Base-by-base conservation (phyloP, 2,329 filamentous ascomycete genomes). In the Exophiala sp. region DNA sequence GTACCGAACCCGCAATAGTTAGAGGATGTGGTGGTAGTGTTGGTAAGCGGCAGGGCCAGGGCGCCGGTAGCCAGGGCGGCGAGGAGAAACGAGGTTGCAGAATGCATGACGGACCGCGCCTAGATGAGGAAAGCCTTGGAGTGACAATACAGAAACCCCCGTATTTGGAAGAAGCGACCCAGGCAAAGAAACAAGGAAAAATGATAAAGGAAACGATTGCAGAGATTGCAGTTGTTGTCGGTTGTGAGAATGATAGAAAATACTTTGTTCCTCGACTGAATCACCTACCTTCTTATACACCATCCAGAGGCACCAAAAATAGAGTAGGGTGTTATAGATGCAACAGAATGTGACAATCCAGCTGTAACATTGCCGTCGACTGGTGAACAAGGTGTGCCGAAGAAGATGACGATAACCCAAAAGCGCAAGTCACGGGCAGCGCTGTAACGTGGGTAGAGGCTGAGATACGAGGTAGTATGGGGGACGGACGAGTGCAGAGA, bases 1-100 rank as follows among this genome's bases (percentile, higher is more conserved):
- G 47, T 52, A 27, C 52, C 52, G 27, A 27, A 55, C 8, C 52
- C 52, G 21, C 48, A 55, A 13, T 55, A 55, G 42, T 52, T 21
- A 27, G 48, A 48, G 34, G 41, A 48, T 37, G 48, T 49, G 30
- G 48, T 52, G 41, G 49, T 44, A 1, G 46, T 49, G n/a, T 39
- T 48, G 18, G 41, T 24, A 2, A 43, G 9, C 13, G 51, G 51
- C n/a, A 50, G 32, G 13, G 47, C 51, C 2, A 50, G 30, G 16
- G 47, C 39, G 38, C 46, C 19, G 14, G 47, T 23, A 38, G 47
- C 47, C 19, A 53, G 30, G 18, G 51, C 39, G 29, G 46, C 43
- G 19, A 50, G 3, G 40, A 53, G 22, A 38, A 53, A 40, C 16
- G 51, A 41, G 43, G 45, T 14, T 18, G 50, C 46, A 37, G 50